phyloP scores from a whole-genome alignment of 2,329 filamentous ascomycete genomes.

The Pseudocercospora fuligena region DNA sequence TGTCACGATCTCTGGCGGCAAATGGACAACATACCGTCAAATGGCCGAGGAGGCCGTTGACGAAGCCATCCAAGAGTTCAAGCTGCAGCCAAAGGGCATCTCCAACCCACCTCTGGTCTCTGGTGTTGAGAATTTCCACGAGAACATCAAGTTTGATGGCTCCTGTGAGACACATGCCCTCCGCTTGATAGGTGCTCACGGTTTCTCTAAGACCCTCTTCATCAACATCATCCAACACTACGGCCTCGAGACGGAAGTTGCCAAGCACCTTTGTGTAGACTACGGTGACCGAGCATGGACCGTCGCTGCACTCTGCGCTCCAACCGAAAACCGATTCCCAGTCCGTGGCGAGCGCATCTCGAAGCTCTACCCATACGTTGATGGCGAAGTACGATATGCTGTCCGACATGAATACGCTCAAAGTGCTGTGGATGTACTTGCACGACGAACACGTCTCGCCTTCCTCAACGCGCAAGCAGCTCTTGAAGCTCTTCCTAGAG shows the following conservation, averaged over 20 bases:
- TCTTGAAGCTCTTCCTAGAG: constrained; percentile 78
- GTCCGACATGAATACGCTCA: constrained; percentile 89
- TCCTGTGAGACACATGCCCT: constrained; percentile 83
- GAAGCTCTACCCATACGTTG: constrained; percentile 83
- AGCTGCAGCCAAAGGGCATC: constrained; percentile 63
- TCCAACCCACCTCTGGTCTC: constrained; percentile 65
- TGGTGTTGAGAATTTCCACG: constrained; percentile 71
- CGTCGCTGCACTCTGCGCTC: constrained; percentile 77
- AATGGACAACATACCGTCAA: constrained; percentile 92
- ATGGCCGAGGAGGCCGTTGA: constrained; percentile 92
- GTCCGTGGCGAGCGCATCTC: constrained; percentile 81
- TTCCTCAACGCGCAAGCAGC: constrained; percentile 93
- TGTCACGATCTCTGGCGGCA: constrained; percentile 83
- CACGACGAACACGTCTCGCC: constrained; percentile 79
- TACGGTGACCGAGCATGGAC: constrained; percentile 95
- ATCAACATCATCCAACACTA: constrained; percentile 95
- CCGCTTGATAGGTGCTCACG: constrained; percentile 80
- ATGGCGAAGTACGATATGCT: constrained; percentile 88
- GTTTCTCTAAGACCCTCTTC: constrained; percentile 87
- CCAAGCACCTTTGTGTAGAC: constrained; percentile 81
- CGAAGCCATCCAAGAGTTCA: constrained; percentile 72
- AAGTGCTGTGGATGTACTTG: constrained; percentile 85
- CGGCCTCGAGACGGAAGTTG: constrained; percentile 88
- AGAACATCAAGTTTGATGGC: constrained; percentile 72
- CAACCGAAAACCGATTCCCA: constrained; percentile 80